Conservation (phyloP, 2,329 filamentous ascomycete genomes). For the Aspergillus spinulosporus region DNA sequence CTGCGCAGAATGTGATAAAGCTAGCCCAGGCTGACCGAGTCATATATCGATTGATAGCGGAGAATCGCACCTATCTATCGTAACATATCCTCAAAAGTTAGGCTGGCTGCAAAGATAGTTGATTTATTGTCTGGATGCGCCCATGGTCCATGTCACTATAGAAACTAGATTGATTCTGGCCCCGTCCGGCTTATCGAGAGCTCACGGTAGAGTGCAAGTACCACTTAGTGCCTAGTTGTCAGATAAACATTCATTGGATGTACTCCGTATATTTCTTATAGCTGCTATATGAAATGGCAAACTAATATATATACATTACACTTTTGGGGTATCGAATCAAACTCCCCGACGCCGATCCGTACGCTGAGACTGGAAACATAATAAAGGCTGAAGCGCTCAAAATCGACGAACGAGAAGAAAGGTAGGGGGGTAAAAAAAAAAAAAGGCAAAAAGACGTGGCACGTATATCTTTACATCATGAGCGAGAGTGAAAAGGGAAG, state of each 20-base stretch:
- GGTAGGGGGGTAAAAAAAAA: neutral
- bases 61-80: no score
- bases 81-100: no score
- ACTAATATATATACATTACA: neutral
- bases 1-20: no score
- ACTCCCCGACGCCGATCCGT: neutral
- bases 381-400: neutral
- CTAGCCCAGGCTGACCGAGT: no score
- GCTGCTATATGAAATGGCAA: neutral
- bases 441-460: neutral
- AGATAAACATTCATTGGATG: neutral
- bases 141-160: no score
- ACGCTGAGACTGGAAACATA: neutral
- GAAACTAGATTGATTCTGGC: no score
- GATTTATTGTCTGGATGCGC: no score
- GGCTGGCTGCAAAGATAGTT: no score
- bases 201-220: no score
- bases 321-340: neutral
- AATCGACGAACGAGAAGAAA: neutral
- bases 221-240: no score
- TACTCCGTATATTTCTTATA: neutral
- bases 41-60: no score
- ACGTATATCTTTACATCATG: neutral
- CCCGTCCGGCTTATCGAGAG: no score
- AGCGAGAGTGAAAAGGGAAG: neutral